Evolutionary conservation across 2,329 filamentous ascomycete species (phyloP).

Genomic region (Calonectria naviculata): DNA sequence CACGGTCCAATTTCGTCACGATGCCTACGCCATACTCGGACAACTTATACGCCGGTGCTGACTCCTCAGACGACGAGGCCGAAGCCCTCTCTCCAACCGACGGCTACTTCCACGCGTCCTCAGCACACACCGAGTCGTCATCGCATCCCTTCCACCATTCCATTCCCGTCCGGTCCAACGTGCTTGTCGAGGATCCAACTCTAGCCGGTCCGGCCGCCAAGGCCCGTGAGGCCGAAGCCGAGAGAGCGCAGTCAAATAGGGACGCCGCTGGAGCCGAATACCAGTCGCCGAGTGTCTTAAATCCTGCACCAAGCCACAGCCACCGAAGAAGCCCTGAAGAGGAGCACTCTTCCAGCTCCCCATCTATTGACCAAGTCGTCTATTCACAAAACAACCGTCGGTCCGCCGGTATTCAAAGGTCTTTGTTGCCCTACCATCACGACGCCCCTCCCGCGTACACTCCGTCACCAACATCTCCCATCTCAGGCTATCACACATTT

Average conservation of each 20-base stretch:
- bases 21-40: constrained; percentile 62
- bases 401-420: constrained; percentile 5
- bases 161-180: constrained; percentile 58
- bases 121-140: constrained; percentile 39
- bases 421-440: constrained; percentile 31
- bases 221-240: constrained; percentile 56
- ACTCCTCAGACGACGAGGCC: constrained; percentile 48
- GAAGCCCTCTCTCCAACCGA: constrained; percentile 61
- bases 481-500: constrained; percentile 58
- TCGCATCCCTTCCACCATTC: constrained; percentile 37
- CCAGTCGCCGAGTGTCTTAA: not conserved
- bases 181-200: constrained; percentile 61
- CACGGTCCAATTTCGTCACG: constrained; percentile 14
- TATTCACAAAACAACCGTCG: not conserved
- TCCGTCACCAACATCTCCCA: constrained; percentile 50
- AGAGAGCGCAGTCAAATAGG: constrained; percentile 47
- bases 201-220: constrained; percentile 53
- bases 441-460: constrained; percentile 65
- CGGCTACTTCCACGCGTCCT: constrained; percentile 61
- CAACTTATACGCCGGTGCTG: constrained; percentile 56
- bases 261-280: not conserved
- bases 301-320: constrained; percentile 18
- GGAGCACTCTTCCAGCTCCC: not conserved
- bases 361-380: not conserved
- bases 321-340: constrained; percentile 40